These are phyloP conservation scores for Sporothrix globosa DNA, from an alignment of 2,329 filamentous ascomycete species.

Conservation along the genomic window DNA sequence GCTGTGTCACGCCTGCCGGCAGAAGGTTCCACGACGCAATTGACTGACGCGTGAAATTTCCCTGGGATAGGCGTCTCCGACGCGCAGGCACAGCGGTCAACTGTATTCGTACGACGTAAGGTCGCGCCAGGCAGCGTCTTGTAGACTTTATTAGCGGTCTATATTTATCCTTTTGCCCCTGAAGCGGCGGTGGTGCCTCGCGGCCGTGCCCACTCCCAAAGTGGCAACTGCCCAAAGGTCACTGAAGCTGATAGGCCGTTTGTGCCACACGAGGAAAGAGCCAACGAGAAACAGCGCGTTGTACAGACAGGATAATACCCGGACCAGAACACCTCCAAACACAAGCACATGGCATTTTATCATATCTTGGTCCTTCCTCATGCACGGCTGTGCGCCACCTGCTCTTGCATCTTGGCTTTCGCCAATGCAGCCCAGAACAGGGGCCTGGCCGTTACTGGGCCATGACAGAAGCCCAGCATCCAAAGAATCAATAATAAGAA, in stretches of 20 bases:
- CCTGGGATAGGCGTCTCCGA: neutral
- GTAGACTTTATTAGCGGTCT: neutral
- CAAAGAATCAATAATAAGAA: neutral
- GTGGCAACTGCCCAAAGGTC: neutral
- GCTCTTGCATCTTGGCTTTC: conserved; percentile 21
- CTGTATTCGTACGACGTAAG: neutral
- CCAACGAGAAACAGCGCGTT: neutral
- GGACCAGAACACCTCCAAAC: neutral
- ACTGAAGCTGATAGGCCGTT: too few species aligned
- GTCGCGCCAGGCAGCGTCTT: neutral
- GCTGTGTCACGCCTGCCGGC: conserved; percentile 5
- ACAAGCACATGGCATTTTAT: conserved; percentile 15
- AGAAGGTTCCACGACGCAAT: neutral
- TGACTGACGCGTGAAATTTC: neutral
- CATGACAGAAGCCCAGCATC: neutral
- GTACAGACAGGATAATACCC: neutral
- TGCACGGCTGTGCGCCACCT: conserved; percentile 18
- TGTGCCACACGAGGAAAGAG: conserved; percentile 9
- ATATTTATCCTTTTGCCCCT: conserved; percentile 24
- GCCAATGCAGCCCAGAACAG: conserved; percentile 10
- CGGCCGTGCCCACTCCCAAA: conserved; percentile 9
- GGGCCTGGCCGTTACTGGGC: conserved; percentile 2
- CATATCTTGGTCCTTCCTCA: neutral
- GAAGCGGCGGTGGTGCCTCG: conserved; percentile 6
- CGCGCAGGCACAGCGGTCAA: neutral